A percentile compares a stretch with the other conserved stretches of the same genome.
Evolutionary conservation across 768 basidiomycete species (phyloP).

Genomic region (Mrakia frigida): DNA sequence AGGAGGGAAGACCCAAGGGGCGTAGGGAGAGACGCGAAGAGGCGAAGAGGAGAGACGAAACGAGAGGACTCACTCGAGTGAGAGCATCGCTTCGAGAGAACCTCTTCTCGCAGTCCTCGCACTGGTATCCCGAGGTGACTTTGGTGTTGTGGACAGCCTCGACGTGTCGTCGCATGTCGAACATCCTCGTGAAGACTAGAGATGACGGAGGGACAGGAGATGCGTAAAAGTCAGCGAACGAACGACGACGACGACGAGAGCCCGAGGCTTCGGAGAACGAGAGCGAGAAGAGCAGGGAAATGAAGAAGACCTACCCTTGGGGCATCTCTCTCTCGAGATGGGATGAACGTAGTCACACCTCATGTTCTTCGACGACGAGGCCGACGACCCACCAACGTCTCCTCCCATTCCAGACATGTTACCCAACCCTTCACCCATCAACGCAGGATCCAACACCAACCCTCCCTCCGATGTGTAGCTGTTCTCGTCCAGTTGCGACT

Average conservation of each 20-base stretch:
- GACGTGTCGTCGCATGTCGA: conserved; percentile 16
- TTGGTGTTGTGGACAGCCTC: conserved; percentile 15
- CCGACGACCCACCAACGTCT: neutral
- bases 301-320: neutral
- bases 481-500: neutral
- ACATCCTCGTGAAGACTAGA: conserved; percentile 9
- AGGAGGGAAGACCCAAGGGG: neutral
- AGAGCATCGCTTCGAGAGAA: conserved; percentile 22
- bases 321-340: conserved; percentile 7
- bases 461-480: neutral
- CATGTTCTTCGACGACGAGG: neutral
- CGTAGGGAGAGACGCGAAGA: neutral
- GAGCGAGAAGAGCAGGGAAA: too few relatives aligned
- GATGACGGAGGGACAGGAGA: too few relatives aligned
- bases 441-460: neutral
- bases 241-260: too few relatives aligned
- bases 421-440: neutral
- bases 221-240: neutral
- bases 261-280: too few relatives aligned
- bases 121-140: neutral
- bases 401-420: neutral
- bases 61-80: neutral
- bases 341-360: conserved; percentile 22
- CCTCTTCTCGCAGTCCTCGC: conserved; percentile 17
- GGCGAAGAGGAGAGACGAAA: neutral